Base-by-base conservation (phyloP, 2,329 filamentous ascomycete genomes). In the Fusarium annulatum region DNA sequence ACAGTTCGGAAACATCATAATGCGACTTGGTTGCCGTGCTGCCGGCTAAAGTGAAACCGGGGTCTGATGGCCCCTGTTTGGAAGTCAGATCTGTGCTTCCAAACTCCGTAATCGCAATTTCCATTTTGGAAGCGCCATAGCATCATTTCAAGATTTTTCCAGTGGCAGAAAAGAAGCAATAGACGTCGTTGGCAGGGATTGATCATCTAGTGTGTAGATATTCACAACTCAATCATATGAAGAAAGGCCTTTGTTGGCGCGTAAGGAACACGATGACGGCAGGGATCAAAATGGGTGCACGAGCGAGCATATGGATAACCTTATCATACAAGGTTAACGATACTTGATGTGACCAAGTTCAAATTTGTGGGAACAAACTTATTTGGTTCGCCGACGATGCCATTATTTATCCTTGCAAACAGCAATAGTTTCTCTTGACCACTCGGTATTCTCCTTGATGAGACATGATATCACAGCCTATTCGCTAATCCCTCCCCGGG, bases 201-300 rank as follows among this genome's bases (percentile, higher is more conserved):
- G 10, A 0, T 9, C 8, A 3, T 15, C 7, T 10, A 4, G 19
- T 28, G 26, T 48, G 9, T 21, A 48, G 3, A 11, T 30, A 16
- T 1, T n/a, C 4, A n/a, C 7, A n/a, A 16, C 6, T 18, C 28
- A 12, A 3, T n/a, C 0, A 5, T 33, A n/a, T 12, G 3, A 10
- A 12, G 9, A 34, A 6, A 10, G 49, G 16, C 16, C 4, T 10
- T 23, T 21, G 12, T 11, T 9, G 23, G n/a, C 15, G 12, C 12
- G 16, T 36, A 26, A 26, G 11, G 4, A 36, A 19, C 16, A 7
- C 2, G 23, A 34, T 15, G 15, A 36, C n/a, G 15, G 26, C n/a
- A 26, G 16, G 49, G 18, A 26, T 36, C 8, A 15, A 26, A 36
- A 34, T 14, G 6, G 18, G 12, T 15, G n/a, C n/a, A 8, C 21